Base-by-base conservation (phyloP, 2,329 filamentous ascomycete species). In the Diaporthe sp. region DNA sequence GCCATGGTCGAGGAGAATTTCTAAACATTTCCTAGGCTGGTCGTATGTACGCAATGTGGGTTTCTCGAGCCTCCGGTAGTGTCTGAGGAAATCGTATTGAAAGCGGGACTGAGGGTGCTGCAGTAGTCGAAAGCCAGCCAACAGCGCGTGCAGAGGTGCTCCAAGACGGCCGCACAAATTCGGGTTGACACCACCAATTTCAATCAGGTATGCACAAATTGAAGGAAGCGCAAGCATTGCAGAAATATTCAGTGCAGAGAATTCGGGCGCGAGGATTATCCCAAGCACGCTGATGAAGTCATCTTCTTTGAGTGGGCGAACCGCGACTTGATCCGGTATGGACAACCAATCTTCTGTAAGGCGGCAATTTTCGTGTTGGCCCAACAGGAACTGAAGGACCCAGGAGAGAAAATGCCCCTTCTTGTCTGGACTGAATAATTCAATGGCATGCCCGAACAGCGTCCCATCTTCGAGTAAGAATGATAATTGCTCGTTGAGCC, bases 161-260 rank as follows among this genome's bases (percentile, higher is more conserved):
- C 58, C 58, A 17, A 42, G 1, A 2, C n/a, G 12, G n/a, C 34
- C 17, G 12, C 34, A 42, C 1, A 42, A 1, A 42, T 61, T 42
- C 2, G 19, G 10, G 2, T 61, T 34, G 12, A 25, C 12, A 0
- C 7, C 17, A n/a, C 2, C 4, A 12, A 4, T 1, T 0, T 42
- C 34, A 42, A 42, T 22, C 12, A 61, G n/a, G 34, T 19, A 2
- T 3, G 22, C 8, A 25, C 58, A 61, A 2, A 61, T 13, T 9
- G 58, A 61, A 1, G 58, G 37, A 17, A 61, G 22, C 12, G 22
- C 34, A 17, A 61, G 58, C 2, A 17, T 25, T 6, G 58, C 34
- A 9, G 58, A 22, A 3, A 61, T 6, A 15, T 61, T 6, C 1
- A 61, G 22, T 9, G 58, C 5, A 1, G 58, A 25, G 5, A 42